Conservation (phyloP, 495 filamentous ascomycete genomes). For the Cairneyella variabilis region DNA sequence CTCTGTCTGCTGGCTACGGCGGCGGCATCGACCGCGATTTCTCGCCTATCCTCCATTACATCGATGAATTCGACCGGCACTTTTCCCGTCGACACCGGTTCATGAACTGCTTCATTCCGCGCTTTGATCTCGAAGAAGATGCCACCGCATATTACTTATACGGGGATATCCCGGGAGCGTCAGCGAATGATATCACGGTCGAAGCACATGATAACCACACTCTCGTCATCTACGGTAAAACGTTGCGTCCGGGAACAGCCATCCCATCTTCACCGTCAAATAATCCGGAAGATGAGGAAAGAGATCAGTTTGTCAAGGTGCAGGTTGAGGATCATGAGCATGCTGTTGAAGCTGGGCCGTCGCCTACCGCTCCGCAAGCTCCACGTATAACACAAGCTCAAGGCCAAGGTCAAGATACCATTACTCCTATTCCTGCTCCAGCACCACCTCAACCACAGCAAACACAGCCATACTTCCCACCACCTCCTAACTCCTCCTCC, state of each 20-base stretch:
- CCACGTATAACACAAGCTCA: not conserved
- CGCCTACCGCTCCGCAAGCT: not conserved
- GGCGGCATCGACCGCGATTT: slow-evolving; percentile 15
- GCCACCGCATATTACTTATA: slow-evolving; percentile 16
- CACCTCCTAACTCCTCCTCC: not conserved
- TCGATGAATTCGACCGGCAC: slow-evolving; percentile 20
- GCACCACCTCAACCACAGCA: not conserved
- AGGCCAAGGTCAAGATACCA: not conserved
- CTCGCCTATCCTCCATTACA: slow-evolving; percentile 6
- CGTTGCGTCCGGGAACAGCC: not conserved
- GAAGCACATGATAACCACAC: slow-evolving; percentile 17
- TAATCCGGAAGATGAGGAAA: not conserved
- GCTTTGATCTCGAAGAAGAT: slow-evolving; percentile 25
- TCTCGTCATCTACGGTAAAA: slow-evolving; percentile 15
- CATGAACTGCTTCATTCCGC: slow-evolving; percentile 21
- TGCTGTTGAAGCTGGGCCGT: not conserved
- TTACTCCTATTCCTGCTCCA: not conserved
- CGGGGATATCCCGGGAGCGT: slow-evolving; percentile 19
- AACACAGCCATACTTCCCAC: not conserved
- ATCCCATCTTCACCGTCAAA: too few relatives aligned
- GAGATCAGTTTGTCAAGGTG: slow-evolving; percentile 7
- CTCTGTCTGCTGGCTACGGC: not conserved
- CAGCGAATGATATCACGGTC: slow-evolving; percentile 15
- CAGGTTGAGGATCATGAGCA: slow-evolving; percentile 8
- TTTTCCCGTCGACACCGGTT: slow-evolving; percentile 17